Evolutionary conservation across 2,329 filamentous ascomycete genomes (phyloP), one percentile per base, ranked within the genome.

Genomic region (Didymella pinodella): DNA sequence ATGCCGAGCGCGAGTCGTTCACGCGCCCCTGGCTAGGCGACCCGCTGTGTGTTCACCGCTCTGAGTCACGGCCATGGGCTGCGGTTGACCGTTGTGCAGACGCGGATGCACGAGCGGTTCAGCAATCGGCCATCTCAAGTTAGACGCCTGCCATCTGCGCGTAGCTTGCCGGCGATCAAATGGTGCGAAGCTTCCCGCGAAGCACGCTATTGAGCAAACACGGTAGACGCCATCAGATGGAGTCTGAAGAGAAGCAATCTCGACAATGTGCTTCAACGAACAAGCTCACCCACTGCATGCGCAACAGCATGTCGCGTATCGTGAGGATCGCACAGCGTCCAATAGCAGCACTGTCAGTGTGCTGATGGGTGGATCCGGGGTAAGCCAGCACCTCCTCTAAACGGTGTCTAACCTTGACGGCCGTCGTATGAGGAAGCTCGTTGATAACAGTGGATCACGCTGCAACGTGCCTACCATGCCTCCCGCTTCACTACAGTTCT

Each of bases 21-120:
- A 49, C 53, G 48, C 53, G 22, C 53, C 28, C 36, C 16, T 38
- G 46, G 14, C 32, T 34, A 59, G 48, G 46, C 22, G 59, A 26
- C 41, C 63, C 59, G 52, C 59, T 54, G 59, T 12, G 26, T 28
- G 31, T 54, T 63, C 63, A 67, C 65, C 65, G 65, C 63, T 64
- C 60, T 62, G 61, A 61, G 61, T 65, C 63, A 64, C 63, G 54
- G 16, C 36, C 50, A 43, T 49, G 29, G 41, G 41, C 40, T 40
- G 26, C 50, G 29, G 50, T 41, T 40, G 41, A 60, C 43, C 38
- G 61, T 54, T 50, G 54, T 54, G 49, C 61, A 57, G 41, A 45
- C 18, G 45, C 41, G 38, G 38, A 48, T 54, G 57, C 61, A 63
- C 57, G 54, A 55, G 57, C 54, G 36, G 43, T 56, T 36, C 57